These are phyloP conservation scores for Talaromyces sp. DNA, from an alignment of 2,329 filamentous ascomycete genomes.

Conservation along the genomic window DNA sequence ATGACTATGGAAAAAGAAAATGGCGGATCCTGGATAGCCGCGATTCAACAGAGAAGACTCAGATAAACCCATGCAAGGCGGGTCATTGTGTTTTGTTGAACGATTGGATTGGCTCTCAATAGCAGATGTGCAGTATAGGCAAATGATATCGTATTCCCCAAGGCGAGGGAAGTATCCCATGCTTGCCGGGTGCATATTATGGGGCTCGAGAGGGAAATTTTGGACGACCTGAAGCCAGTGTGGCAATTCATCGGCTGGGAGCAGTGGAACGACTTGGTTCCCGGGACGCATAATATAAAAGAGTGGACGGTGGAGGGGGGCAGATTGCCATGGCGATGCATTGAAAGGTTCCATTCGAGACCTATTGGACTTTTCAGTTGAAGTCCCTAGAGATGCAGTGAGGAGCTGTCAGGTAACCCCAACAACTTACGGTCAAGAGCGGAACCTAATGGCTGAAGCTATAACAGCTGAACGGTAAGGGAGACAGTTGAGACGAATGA, in stretches of 20 bases:
- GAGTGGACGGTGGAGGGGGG: conserved; percentile 16
- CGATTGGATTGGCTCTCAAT: conserved; percentile 18
- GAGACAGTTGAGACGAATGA: not conserved
- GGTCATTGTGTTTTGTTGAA: not conserved
- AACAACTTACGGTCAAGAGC: not conserved
- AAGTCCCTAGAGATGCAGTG: not conserved
- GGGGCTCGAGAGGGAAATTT: conserved; percentile 13
- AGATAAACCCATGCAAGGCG: not conserved
- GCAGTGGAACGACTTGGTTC: conserved; percentile 30
- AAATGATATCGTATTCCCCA: conserved; percentile 30
- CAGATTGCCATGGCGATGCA: not conserved
- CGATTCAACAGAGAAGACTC: not conserved
- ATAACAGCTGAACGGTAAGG: not conserved
- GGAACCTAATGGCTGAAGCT: not conserved
- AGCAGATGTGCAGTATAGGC: conserved; percentile 21
- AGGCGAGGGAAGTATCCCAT: conserved; percentile 15
- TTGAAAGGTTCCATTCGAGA: not conserved
- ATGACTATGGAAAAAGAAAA: not conserved
- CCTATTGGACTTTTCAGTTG: not conserved
- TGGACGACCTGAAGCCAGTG: conserved; percentile 26
- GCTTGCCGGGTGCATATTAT: conserved; percentile 19
- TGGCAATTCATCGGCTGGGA: conserved; percentile 40
- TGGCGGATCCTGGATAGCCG: not conserved
- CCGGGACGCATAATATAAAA: conserved; percentile 36
- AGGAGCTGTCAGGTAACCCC: not conserved